These are phyloP conservation scores for Circinella umbellata DNA, from an alignment of 371 early-diverging fungal species.

Conservation along the genomic window DNA sequence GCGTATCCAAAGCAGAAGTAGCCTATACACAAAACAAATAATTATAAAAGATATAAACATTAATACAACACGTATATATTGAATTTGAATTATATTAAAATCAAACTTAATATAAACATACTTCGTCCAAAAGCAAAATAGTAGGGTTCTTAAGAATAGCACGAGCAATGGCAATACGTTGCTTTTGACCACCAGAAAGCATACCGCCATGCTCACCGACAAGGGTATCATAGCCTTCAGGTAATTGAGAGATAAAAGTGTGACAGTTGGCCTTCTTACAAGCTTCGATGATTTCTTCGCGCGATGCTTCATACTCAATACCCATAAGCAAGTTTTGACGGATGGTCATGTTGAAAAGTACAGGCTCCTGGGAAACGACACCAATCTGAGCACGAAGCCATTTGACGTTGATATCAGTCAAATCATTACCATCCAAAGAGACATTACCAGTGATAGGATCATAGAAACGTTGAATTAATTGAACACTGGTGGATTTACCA, in stretches of 20 bases:
- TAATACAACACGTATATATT: background rate
- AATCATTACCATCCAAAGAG: constrained; percentile 68
- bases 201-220: constrained; percentile 66
- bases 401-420: constrained; percentile 66
- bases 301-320: constrained; percentile 40
- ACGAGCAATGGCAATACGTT: constrained; percentile 45
- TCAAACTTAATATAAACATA: constrained; percentile 4
- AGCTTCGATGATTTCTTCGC: constrained; percentile 63
- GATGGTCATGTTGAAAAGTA: constrained; percentile 80
- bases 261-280: constrained; percentile 72
- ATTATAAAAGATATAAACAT: background rate
- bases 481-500: constrained; percentile 88
- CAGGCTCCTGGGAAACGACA: constrained; percentile 86
- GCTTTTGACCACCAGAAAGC: constrained; percentile 79
- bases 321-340: constrained; percentile 78
- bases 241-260: constrained; percentile 74
- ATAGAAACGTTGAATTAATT: constrained; percentile 90
- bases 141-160: constrained; percentile 38
- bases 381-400: constrained; percentile 80
- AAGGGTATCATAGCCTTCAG: constrained; percentile 75
- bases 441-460: constrained; percentile 66
- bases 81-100: too few relatives aligned
- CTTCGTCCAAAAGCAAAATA: constrained; percentile 40
- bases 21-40: constrained; percentile 59
- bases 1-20: constrained; percentile 78